These are phyloP conservation scores for Cercospora sp. DNA, from an alignment of 2,329 filamentous ascomycete genomes.

Conservation along the genomic window DNA sequence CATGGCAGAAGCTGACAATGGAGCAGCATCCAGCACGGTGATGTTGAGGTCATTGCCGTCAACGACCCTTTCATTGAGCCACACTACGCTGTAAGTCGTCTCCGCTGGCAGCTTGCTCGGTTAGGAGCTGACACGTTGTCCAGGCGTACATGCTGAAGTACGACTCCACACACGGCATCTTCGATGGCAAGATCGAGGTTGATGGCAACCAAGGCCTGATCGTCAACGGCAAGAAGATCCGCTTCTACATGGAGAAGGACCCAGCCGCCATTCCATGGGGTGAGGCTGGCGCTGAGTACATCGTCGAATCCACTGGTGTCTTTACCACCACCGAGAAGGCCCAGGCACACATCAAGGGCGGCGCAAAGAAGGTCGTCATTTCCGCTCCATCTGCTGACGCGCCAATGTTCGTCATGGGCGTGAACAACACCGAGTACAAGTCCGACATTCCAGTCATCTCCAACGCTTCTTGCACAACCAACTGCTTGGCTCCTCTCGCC, in stretches of 20 bases:
- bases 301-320: slow-evolving; percentile 97
- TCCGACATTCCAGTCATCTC: slow-evolving; percentile 90
- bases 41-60: slow-evolving; percentile 91
- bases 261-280: slow-evolving; percentile 87
- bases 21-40: slow-evolving; percentile 72
- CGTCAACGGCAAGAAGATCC: slow-evolving; percentile 92
- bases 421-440: slow-evolving; percentile 95
- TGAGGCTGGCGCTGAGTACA: slow-evolving; percentile 84
- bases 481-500: slow-evolving; percentile 98
- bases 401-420: slow-evolving; percentile 99
- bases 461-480: slow-evolving; percentile 99
- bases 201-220: slow-evolving; percentile 70
- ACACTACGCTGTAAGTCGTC: slow-evolving; percentile 86
- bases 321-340: slow-evolving; percentile 99
- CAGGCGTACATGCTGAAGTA: slow-evolving; percentile 99
- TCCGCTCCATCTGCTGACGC: slow-evolving; percentile 91
- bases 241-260: slow-evolving; percentile 92
- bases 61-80: slow-evolving; percentile 99
- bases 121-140: slow-evolving; percentile 20
- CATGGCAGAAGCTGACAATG: slow-evolving; percentile 20
- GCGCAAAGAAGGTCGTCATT: slow-evolving; percentile 90
- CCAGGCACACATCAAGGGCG: slow-evolving; percentile 87
- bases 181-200: slow-evolving; percentile 86
- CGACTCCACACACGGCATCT: slow-evolving; percentile 93
- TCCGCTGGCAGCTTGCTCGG: no score